A percentile compares a stretch with the other conserved stretches of the same genome.
Evolutionary conservation across 1,284 basidiomycete genomes (phyloP).

Genomic region (Spongispora temasekensis): DNA sequence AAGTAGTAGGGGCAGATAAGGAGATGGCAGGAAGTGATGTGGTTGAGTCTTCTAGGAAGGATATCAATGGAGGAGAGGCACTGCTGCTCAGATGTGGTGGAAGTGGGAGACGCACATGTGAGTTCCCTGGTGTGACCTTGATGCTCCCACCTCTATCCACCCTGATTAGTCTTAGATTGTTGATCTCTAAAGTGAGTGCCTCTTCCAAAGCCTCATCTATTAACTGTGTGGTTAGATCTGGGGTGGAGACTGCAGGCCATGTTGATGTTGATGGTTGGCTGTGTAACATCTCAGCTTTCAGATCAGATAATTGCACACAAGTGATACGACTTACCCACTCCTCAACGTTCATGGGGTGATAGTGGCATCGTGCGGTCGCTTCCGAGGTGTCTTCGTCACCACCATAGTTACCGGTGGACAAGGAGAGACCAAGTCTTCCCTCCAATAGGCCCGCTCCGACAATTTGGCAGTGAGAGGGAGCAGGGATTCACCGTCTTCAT

Average conservation of each 20-base stretch:
- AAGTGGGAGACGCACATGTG: conserved; percentile 16
- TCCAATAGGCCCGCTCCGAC: no score
- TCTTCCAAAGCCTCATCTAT: conserved; percentile 23
- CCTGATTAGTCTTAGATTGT: conserved; percentile 11
- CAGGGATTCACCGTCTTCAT: no score
- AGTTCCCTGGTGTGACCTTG: conserved; percentile 14
- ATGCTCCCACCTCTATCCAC: conserved; percentile 14
- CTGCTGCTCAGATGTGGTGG: conserved; percentile 24
- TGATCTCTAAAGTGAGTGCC: conserved; percentile 22
- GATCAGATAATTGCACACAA: no score
- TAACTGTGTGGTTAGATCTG: neutral
- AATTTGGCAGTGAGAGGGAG: no score
- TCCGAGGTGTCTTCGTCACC: no score
- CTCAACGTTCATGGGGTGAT: no score
- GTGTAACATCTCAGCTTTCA: no score
- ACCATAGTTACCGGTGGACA: no score
- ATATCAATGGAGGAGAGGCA: conserved; percentile 24
- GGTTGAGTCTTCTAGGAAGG: conserved; percentile 12
- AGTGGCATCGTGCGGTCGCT: no score
- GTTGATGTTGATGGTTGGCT: no score
- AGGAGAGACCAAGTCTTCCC: no score
- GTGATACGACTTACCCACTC: no score
- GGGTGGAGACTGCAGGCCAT: neutral
- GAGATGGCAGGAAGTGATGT: conserved; percentile 13
- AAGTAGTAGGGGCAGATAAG: neutral